Percentiles rank a stretch among this genome's conserved stretches.
phyloP scores from a whole-genome alignment of 495 filamentous ascomycete genomes.

The Chlorociboria aeruginascens region DNA sequence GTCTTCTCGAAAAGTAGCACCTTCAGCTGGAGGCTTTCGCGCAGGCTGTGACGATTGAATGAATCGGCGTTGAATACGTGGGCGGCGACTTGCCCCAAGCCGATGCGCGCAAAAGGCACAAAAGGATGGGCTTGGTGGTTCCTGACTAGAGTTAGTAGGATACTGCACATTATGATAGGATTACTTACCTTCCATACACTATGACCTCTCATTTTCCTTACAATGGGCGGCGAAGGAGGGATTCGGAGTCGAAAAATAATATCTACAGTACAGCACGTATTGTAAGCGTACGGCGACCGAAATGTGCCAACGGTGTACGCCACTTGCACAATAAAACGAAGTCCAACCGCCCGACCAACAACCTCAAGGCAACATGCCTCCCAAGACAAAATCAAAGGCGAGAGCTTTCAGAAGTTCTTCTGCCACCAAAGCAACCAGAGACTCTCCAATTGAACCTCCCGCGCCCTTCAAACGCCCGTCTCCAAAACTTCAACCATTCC shows the following conservation, averaged over 20 bases:
- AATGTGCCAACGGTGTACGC: background rate
- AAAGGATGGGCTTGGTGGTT: slow-evolving; percentile 12
- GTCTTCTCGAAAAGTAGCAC: slow-evolving; percentile 2
- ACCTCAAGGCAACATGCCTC: slow-evolving; percentile 6
- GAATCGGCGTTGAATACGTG: slow-evolving; percentile 16
- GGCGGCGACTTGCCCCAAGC: slow-evolving; percentile 14
- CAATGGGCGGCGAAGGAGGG: slow-evolving; percentile 1
- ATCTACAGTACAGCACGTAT: no score
- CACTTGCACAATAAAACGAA: background rate
- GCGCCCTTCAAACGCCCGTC: slow-evolving; percentile 54
- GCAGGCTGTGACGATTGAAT: slow-evolving; percentile 14
- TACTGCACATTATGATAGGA: background rate
- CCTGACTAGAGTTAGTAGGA: slow-evolving; percentile 13
- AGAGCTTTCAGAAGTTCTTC: slow-evolving; percentile 7
- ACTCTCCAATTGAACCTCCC: slow-evolving; percentile 20
- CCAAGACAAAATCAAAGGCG: slow-evolving; percentile 12
- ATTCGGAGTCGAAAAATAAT: background rate
- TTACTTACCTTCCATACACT: slow-evolving; percentile 13
- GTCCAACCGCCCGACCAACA: background rate
- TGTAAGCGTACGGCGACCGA: slow-evolving; percentile 4
- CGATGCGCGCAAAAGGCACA: slow-evolving; percentile 20
- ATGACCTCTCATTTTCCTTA: slow-evolving; percentile 14
- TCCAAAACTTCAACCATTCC: slow-evolving; percentile 44
- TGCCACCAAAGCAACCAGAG: background rate
- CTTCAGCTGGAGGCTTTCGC: slow-evolving; percentile 9